phyloP scores from a whole-genome alignment of 192 early-diverging fungal species.

The Coemansia sp. region DNA sequence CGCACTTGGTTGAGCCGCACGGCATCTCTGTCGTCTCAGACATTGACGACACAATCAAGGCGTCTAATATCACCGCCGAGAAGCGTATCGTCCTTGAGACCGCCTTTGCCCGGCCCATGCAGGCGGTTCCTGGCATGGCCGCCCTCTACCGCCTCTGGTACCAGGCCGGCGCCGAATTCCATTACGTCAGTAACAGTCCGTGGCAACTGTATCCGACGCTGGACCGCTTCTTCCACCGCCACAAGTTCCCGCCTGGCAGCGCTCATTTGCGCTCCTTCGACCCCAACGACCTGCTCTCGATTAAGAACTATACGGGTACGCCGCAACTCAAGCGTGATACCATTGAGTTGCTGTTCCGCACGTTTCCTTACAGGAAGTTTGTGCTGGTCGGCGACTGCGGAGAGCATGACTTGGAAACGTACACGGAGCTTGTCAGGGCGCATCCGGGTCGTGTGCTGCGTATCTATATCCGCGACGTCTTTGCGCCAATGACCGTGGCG shows the following conservation, averaged over 20 bases:
- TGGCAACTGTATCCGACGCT: slow-evolving; percentile 78
- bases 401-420: slow-evolving; percentile 84
- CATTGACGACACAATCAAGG: slow-evolving; percentile 93
- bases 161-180: slow-evolving; percentile 63
- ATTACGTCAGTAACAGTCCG: slow-evolving; percentile 86
- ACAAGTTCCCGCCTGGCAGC: slow-evolving; percentile 79
- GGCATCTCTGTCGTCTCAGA: slow-evolving; percentile 82
- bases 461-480: slow-evolving; percentile 80
- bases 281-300: slow-evolving; percentile 59
- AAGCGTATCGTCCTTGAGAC: slow-evolving; percentile 63
- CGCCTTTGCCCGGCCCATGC: slow-evolving; percentile 53
- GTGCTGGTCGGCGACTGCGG: slow-evolving; percentile 91
- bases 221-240: slow-evolving; percentile 60
- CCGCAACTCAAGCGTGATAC: slow-evolving; percentile 57
- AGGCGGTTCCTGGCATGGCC: slow-evolving; percentile 77
- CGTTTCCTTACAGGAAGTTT: slow-evolving; percentile 80
- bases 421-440: slow-evolving; percentile 62
- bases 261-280: slow-evolving; percentile 69
- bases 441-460: slow-evolving; percentile 72
- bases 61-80: slow-evolving; percentile 71
- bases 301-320: slow-evolving; percentile 56
- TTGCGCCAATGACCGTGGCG: slow-evolving; percentile 42
- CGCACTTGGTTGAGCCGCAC: slow-evolving; percentile 53
- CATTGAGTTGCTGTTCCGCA: slow-evolving; percentile 54
- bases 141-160: slow-evolving; percentile 68